phyloP scores from a whole-genome alignment of 2,329 filamentous ascomycete species.

The Paracorniculantispora psalliotae region DNA sequence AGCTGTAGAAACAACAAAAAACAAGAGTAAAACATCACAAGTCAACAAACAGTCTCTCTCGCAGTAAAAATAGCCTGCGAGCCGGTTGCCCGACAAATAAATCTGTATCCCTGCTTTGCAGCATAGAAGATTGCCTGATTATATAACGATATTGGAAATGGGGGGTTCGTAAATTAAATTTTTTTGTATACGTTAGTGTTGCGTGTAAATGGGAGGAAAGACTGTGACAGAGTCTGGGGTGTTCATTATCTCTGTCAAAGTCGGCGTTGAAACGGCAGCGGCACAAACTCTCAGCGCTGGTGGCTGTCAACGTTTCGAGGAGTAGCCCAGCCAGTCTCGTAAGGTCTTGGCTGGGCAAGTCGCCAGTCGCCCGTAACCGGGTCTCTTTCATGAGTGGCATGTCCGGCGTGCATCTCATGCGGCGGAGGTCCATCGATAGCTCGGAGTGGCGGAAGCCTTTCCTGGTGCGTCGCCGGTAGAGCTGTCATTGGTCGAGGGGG shows the following conservation, averaged over 20 bases:
- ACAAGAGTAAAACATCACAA: background rate
- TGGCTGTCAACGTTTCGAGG: slow-evolving; percentile 3
- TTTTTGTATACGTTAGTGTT: background rate
- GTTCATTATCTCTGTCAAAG: background rate
- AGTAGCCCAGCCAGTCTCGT: slow-evolving; percentile 35
- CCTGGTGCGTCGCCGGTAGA: slow-evolving; percentile 30
- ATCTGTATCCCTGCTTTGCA: background rate
- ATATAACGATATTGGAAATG: background rate
- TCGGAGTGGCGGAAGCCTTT: slow-evolving; percentile 45
- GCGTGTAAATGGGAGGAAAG: background rate
- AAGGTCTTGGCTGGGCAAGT: slow-evolving; percentile 25
- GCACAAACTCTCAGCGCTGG: background rate
- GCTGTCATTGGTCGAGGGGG: slow-evolving; percentile 35
- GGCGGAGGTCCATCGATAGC: slow-evolving; percentile 35
- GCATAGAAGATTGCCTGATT: background rate
- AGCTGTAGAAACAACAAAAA: background rate
- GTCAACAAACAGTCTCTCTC: background rate
- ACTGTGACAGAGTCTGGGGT: background rate
- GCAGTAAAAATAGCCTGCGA: background rate
- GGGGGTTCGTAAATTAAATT: slow-evolving; percentile 8
- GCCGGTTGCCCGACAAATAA: slow-evolving; percentile 7
- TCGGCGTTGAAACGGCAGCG: background rate
- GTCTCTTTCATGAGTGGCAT: slow-evolving; percentile 30
- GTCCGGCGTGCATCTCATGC: slow-evolving; percentile 21
- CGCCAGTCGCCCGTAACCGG: slow-evolving; percentile 33